Base-by-base conservation (phyloP, 1,139 yeast genomes). In the Geotrichum klebahnii region DNA sequence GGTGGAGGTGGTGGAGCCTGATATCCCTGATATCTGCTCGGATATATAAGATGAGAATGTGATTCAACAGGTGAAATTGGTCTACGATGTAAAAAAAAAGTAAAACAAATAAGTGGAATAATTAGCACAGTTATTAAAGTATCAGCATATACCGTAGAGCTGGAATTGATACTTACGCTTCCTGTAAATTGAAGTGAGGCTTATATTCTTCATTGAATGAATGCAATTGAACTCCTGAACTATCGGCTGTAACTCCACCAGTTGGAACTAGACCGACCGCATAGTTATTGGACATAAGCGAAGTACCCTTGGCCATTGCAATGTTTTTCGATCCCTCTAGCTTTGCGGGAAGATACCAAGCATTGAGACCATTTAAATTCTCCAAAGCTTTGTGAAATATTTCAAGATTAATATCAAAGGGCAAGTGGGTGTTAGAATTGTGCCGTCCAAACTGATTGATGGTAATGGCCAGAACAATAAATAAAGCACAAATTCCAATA, bases 371-470 rank as follows among this genome's bases (percentile, higher is more conserved):
- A 23, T 33, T 28, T n/a, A 42, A 4, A 14, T 32, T 42, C 5
- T 32, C 38, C 10, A 42, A 16, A 6, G 20, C 45, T 16, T 42
- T 42, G 45, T 42, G 45, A 17, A 20, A 31, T 3, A 42, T 31
- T 23, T 42, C 45, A 4, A 42, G 38, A 16, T 22, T 31, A 38
- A 42, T 23, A n/a, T 42, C 45, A 33, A 42, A 42, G 1, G 38
- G 22, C 8, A 42, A n/a, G 5, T 23, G 6, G 20, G 12, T 32
- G 45, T 32, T 5, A 2, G 19, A 26, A 6, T 8, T 6, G 29
- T 22, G 38, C 4, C 38, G n/a, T 19, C 10, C 28, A 9, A 32
- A 6, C 12, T 19, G 17, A 12, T n/a, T 19, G 9, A 22, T 6
- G 5, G 24, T 3, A 1, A 20, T 10, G 29, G 38, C 20, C 5